phyloP scores from a whole-genome alignment of 2,329 filamentous ascomycete species.

The Fusarium sp. region DNA sequence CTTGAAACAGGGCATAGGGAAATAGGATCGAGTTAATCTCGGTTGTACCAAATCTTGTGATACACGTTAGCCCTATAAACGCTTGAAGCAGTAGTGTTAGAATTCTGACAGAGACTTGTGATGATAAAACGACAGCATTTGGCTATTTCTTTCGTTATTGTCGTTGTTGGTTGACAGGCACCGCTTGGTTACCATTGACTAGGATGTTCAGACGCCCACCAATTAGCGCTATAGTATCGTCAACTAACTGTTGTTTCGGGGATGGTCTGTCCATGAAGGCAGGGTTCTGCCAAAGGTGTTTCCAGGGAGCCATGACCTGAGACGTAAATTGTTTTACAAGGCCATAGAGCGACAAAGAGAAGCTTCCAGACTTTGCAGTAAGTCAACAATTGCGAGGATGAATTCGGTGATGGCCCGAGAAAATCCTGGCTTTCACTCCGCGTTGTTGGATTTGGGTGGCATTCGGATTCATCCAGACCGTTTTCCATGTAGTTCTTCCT shows the following conservation, averaged over 20 bases:
- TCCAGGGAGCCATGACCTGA: conserved; percentile 21
- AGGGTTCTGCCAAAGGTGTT: neutral
- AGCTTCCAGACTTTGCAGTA: neutral
- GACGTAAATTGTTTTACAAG: conserved; percentile 24
- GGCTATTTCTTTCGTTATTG: neutral
- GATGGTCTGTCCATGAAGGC: neutral
- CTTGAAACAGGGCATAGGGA: conserved; percentile 13
- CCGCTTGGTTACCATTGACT: conserved; percentile 4
- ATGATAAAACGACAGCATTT: neutral
- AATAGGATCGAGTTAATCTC: neutral
- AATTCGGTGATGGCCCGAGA: neutral
- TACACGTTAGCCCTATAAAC: neutral
- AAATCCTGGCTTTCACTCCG: neutral
- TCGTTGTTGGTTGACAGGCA: conserved; percentile 6
- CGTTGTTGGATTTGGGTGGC: neutral
- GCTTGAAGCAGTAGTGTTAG: neutral
- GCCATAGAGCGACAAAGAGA: conserved; percentile 3
- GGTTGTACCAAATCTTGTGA: neutral
- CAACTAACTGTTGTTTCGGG: conserved; percentile 12
- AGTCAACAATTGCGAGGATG: neutral
- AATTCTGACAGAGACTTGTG: neutral
- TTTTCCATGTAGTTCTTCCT: neutral
- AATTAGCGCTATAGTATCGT: conserved; percentile 22
- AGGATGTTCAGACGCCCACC: conserved; percentile 20
- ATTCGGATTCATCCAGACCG: neutral